Conservation (phyloP, 148 eudicot species). For the Agrostemma githago region DNA sequence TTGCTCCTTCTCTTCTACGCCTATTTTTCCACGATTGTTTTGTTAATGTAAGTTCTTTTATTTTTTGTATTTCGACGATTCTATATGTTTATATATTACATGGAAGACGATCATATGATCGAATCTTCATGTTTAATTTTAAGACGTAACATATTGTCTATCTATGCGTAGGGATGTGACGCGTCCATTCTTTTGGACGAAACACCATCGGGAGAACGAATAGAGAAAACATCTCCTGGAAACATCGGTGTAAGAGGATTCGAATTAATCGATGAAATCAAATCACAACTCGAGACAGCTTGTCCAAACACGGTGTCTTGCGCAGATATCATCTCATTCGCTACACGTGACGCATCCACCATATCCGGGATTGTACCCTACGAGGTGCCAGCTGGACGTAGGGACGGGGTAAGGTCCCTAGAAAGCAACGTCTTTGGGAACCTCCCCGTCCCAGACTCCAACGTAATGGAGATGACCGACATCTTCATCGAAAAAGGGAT, state of each 20-base stretch:
- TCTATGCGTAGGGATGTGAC: conserved; percentile 40
- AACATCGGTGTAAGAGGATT: conserved; percentile 30
- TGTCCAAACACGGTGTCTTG: conserved; percentile 44
- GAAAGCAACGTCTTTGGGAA: neutral
- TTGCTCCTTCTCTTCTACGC: conserved; percentile 37
- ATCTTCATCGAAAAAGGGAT: conserved; percentile 28
- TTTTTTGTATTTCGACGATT: no score
- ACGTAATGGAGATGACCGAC: conserved; percentile 3
- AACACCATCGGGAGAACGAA: conserved; percentile 19
- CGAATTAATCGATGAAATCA: conserved; percentile 36
- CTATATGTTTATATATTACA: no score
- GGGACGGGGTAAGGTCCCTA: conserved; percentile 29
- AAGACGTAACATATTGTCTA: neutral
- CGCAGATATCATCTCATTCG: conserved; percentile 35
- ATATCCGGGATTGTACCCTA: conserved; percentile 16
- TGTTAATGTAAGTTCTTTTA: conserved; percentile 28
- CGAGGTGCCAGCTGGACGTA: conserved; percentile 24
- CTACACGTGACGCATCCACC: conserved; percentile 26
- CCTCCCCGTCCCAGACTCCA: conserved; percentile 22
- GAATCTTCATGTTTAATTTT: neutral
- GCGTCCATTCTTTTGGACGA: conserved; percentile 37
- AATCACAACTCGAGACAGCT: conserved; percentile 25
- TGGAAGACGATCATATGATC: no score
- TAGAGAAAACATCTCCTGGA: conserved; percentile 26
- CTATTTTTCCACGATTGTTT: conserved; percentile 42